Base-by-base conservation (phyloP, 768 basidiomycete species). In the Leccinum longicurvipes region DNA sequence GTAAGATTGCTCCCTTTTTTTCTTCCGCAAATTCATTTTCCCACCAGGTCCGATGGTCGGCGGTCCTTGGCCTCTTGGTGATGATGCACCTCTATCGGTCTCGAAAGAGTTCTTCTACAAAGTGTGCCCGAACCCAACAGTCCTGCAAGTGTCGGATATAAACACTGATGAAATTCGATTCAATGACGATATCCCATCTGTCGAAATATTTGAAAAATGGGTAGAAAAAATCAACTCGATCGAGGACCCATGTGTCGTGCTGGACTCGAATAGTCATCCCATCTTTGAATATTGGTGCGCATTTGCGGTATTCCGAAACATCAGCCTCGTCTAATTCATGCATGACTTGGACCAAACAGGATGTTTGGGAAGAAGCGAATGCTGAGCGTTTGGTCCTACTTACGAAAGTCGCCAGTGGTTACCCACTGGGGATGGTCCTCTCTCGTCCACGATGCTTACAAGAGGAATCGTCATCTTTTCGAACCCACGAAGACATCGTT, bases 41-140 rank as follows among this genome's bases (percentile, higher is more conserved):
- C n/a, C n/a, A n/a, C n/a, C n/a, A 73, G 79, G 79, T 6, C 72
- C 77, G 0, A 66, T 75, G 27, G 79, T 74, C 0, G 79, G 79
- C 1, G 76, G 69, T 3, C 54, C 65, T 3, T 76, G 76, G 65
- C 69, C 71, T 1, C 19, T 62, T 0, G 74, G 66, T 4, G 71
- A 72, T 17, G 6, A 49, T 17, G 64, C 69, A 0, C 74, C 76
- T 5, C 67, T 72, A 0, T 68, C 78, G 19, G 39, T 82, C 3
- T 63, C 64, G 6, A 59, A 62, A 28, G 67, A 68, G 6, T 77
- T 73, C 60, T 81, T 71, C 58, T 63, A 73, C 17, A 60, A 71
- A 56, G 73, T 77, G 2, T 81, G 79, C 62, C 74, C 72, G 4
- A 59, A 71, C 9, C 68, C 71, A n/a, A 73, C 70, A 1, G 14